Percentiles rank a stretch among this genome's conserved stretches.
phyloP scores from a whole-genome alignment of 1,284 basidiomycete species.

The Cutaneotrichosporon cyanovorans region DNA sequence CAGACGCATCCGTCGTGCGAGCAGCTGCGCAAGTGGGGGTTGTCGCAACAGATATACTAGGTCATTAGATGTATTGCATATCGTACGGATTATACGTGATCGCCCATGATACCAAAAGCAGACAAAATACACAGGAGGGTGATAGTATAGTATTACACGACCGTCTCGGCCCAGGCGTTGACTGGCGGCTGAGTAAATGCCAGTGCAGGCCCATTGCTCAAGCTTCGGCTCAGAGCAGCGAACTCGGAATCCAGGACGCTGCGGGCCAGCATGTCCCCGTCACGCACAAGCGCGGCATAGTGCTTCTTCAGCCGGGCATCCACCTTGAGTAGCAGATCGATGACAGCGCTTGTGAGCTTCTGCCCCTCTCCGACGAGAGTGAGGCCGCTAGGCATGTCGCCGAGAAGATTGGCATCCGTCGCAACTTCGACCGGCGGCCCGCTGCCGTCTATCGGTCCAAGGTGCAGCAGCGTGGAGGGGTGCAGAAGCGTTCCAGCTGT shows the following conservation, averaged over 20 bases:
- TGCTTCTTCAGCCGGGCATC: conserved; percentile 45
- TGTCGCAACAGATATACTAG: conserved; percentile 15
- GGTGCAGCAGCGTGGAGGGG: conserved; percentile 21
- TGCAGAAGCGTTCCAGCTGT: conserved; percentile 24
- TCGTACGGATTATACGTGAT: too few relatives aligned
- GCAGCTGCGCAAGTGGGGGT: conserved; percentile 32
- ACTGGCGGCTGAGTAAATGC: neutral
- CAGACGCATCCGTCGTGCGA: conserved; percentile 58
- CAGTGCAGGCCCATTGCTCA: conserved; percentile 5
- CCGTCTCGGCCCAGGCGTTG: neutral
- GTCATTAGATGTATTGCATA: neutral
- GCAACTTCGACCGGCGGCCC: conserved; percentile 8
- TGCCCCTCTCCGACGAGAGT: conserved; percentile 41
- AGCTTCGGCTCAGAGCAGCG: neutral
- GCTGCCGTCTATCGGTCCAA: conserved; percentile 10
- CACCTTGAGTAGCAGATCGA: conserved; percentile 46
- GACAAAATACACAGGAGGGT: too few relatives aligned
- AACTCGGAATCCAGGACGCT: conserved; percentile 43
- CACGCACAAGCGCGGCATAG: conserved; percentile 38
- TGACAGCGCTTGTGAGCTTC: conserved; percentile 36
- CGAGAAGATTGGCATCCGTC: conserved; percentile 30
- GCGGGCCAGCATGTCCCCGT: conserved; percentile 44
- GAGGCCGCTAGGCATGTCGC: conserved; percentile 29
- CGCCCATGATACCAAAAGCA: too few relatives aligned
- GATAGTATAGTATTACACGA: too few relatives aligned